Percentiles rank a stretch among this genome's conserved stretches.
Conservation (phyloP, 768 basidiomycete genomes). For the Phylloporus arenicola region DNA sequence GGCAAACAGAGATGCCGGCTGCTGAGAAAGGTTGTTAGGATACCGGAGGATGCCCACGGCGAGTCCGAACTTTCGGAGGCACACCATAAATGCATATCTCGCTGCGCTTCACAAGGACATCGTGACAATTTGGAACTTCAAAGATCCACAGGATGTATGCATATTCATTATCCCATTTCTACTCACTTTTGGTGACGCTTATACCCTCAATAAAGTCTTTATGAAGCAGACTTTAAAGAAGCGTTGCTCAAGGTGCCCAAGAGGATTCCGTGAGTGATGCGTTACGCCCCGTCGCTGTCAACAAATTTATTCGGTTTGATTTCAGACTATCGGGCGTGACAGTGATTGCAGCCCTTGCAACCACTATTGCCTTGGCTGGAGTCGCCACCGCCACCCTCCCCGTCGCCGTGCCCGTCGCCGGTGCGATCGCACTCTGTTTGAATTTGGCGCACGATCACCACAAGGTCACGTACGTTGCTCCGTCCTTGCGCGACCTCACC, state of each 20-base stretch:
- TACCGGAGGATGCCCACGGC: background rate
- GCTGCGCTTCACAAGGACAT: slow-evolving; percentile 4
- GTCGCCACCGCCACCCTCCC: too few relatives aligned
- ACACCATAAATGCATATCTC: background rate
- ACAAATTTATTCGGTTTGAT: background rate
- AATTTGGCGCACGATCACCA: background rate
- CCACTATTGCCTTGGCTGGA: too few relatives aligned
- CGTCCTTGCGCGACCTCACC: background rate
- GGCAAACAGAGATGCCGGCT: background rate
- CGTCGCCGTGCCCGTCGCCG: too few relatives aligned
- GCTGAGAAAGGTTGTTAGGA: background rate
- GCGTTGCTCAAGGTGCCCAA: background rate
- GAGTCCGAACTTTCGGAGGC: background rate
- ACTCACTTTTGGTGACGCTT: background rate
- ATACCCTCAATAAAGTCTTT: background rate
- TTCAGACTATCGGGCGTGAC: background rate
- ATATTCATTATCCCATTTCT: background rate
- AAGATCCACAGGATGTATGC: slow-evolving; percentile 1
- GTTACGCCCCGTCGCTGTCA: background rate
- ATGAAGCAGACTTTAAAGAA: background rate
- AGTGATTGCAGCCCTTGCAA: too few relatives aligned
- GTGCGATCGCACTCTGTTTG: too few relatives aligned
- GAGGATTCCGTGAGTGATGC: background rate
- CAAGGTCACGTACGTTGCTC: background rate
- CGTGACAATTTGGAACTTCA: slow-evolving; percentile 4